Evolutionary conservation across 176 grass and related monocot genomes (phyloP).

Genomic region (Aegilops speltoides): DNA sequence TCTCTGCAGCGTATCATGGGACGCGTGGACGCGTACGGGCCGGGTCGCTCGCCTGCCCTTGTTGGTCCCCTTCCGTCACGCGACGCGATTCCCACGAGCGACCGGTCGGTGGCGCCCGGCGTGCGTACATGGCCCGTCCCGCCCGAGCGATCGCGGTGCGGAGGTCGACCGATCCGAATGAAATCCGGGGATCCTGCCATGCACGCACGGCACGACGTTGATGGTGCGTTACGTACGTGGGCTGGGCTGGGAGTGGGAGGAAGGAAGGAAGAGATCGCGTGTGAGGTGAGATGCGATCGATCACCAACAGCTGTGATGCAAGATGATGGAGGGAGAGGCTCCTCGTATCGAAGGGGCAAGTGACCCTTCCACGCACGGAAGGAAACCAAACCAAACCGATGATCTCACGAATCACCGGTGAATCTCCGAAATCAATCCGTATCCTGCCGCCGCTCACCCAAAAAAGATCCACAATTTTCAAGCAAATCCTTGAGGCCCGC

Average conservation of each 20-base stretch:
- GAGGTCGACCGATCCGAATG: background rate
- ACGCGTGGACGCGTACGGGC: background rate
- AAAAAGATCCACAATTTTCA: background rate
- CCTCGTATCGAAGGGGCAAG: background rate
- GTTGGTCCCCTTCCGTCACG: background rate
- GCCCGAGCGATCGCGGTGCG: too few relatives aligned
- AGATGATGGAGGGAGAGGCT: too few relatives aligned
- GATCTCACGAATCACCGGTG: background rate
- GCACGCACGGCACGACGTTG: background rate
- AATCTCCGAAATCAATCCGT: background rate
- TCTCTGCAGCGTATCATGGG: background rate
- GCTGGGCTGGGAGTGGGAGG: too few relatives aligned
- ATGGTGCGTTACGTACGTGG: background rate
- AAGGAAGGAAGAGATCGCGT: background rate
- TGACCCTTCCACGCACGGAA: background rate
- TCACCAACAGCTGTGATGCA: background rate
- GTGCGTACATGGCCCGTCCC: too few relatives aligned
- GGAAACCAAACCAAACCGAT: background rate
- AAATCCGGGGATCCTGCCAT: background rate
- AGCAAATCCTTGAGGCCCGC: background rate
- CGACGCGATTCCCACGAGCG: background rate
- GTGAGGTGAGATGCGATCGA: background rate
- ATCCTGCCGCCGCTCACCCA: background rate
- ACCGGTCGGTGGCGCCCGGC: background rate
- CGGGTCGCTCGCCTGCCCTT: background rate